These are phyloP conservation scores for Teratosphaeria pseudoeucalypti DNA, from an alignment of 2,329 filamentous ascomycete genomes.

Conservation along the genomic window DNA sequence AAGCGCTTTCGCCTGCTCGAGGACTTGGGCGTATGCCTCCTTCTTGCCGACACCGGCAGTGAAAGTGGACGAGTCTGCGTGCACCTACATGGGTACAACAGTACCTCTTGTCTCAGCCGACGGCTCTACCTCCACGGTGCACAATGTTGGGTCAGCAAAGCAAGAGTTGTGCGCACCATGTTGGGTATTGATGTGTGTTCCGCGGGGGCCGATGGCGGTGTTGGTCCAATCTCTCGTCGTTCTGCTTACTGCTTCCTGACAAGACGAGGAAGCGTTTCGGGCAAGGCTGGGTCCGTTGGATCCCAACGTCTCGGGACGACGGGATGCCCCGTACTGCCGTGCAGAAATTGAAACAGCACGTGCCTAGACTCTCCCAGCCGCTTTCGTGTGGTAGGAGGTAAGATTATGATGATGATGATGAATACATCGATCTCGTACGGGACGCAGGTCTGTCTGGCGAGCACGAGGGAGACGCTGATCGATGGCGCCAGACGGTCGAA, in stretches of 20 bases:
- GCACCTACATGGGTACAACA: constrained; percentile 40
- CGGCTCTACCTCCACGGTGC: too few relatives aligned
- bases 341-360: not conserved
- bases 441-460: too few relatives aligned
- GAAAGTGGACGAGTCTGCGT: constrained; percentile 72
- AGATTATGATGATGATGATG: too few relatives aligned
- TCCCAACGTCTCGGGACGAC: constrained; percentile 1
- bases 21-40: constrained; percentile 63
- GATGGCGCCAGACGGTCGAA: too few relatives aligned
- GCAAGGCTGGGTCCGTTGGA: not conserved
- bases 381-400: too few relatives aligned
- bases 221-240: not conserved
- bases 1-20: constrained; percentile 58
- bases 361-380: not conserved
- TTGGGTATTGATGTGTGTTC: not conserved
- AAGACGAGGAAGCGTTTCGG: not conserved
- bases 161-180: not conserved
- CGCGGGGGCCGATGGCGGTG: not conserved
- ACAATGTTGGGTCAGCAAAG: not conserved
- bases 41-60: constrained; percentile 54
- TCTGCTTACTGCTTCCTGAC: not conserved
- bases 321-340: not conserved
- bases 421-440: too few relatives aligned
- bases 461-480: not conserved
- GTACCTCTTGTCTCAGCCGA: not conserved